These are phyloP conservation scores for Candida yuanshanica DNA, from an alignment of 805 yeast genomes.

Conservation along the genomic window DNA sequence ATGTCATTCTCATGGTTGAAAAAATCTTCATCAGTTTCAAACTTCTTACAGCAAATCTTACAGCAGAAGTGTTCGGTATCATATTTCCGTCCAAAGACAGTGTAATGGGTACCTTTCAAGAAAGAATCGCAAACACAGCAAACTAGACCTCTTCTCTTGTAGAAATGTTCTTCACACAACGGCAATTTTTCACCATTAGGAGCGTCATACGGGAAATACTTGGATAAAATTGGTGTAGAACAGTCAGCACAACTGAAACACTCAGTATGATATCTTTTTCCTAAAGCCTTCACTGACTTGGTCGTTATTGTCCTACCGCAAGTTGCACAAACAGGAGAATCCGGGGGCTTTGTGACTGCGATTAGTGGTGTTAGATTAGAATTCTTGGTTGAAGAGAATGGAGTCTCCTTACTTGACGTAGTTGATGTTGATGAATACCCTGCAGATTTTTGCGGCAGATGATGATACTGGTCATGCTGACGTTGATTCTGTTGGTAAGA, in stretches of 20 bases:
- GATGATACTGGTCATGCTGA: slow-evolving; percentile 2
- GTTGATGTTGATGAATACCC: slow-evolving; percentile 6
- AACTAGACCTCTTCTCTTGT: slow-evolving; percentile 75
- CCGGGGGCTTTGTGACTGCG: neutral
- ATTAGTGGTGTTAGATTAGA: slow-evolving; percentile 9
- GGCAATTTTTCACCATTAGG: slow-evolving; percentile 43
- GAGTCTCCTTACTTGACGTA: slow-evolving; percentile 9
- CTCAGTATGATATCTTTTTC: slow-evolving; percentile 72
- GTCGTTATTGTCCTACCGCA: slow-evolving; percentile 54
- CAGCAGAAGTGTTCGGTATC: slow-evolving; percentile 96
- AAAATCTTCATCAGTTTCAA: slow-evolving; percentile 88
- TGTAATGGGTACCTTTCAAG: slow-evolving; percentile 86
- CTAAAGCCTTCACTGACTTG: slow-evolving; percentile 84
- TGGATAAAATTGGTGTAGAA: slow-evolving; percentile 70
- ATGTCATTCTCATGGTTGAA: slow-evolving; percentile 79
- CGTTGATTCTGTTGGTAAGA: slow-evolving; percentile 1
- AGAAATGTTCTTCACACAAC: slow-evolving; percentile 90
- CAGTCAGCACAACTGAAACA: slow-evolving; percentile 89
- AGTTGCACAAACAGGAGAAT: slow-evolving; percentile 35
- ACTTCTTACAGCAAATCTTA: slow-evolving; percentile 75
- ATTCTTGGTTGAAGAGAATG: neutral
- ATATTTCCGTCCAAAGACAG: slow-evolving; percentile 86
- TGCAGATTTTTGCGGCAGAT: slow-evolving; percentile 9
- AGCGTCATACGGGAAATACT: slow-evolving; percentile 78
- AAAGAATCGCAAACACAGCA: slow-evolving; percentile 84